phyloP scores from a whole-genome alignment of 78 protist species.

The Pigoraptor vietnamica region DNA sequence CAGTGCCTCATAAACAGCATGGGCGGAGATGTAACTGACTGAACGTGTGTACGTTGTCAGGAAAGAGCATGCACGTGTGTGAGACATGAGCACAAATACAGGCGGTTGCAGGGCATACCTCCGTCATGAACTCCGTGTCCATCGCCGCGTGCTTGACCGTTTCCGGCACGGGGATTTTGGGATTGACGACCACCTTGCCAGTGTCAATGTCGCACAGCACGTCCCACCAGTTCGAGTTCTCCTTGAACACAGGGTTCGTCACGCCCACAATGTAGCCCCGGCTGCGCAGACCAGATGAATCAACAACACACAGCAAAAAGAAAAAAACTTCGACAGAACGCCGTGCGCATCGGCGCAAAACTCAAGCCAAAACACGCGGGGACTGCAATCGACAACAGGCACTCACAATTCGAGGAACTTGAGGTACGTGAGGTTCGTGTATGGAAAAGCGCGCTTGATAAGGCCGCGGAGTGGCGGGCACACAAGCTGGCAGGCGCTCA shows the following conservation, averaged over 20 bases:
- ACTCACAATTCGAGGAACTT: slow-evolving; percentile 32
- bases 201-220: slow-evolving; percentile 63
- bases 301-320: background rate
- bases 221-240: slow-evolving; percentile 74
- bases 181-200: slow-evolving; percentile 41
- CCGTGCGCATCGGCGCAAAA: too few relatives aligned
- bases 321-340: background rate
- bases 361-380: too few relatives aligned
- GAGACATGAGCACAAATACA: background rate
- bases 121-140: slow-evolving; percentile 52
- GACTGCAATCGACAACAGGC: background rate
- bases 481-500: slow-evolving; percentile 59
- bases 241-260: slow-evolving; percentile 72
- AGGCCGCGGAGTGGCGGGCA: slow-evolving; percentile 67
- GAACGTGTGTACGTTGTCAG: too few relatives aligned
- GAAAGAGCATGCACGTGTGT: background rate
- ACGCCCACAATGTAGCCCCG: slow-evolving; percentile 72
- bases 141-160: slow-evolving; percentile 26
- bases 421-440: slow-evolving; percentile 52
- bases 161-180: background rate
- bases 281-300: background rate
- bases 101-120: too few relatives aligned
- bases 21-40: too few relatives aligned
- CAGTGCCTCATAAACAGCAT: too few relatives aligned
- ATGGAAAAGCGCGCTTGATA: slow-evolving; percentile 55